Evolutionary conservation across 306 rosid genomes (phyloP).

Genomic region (Malus orientalis): DNA sequence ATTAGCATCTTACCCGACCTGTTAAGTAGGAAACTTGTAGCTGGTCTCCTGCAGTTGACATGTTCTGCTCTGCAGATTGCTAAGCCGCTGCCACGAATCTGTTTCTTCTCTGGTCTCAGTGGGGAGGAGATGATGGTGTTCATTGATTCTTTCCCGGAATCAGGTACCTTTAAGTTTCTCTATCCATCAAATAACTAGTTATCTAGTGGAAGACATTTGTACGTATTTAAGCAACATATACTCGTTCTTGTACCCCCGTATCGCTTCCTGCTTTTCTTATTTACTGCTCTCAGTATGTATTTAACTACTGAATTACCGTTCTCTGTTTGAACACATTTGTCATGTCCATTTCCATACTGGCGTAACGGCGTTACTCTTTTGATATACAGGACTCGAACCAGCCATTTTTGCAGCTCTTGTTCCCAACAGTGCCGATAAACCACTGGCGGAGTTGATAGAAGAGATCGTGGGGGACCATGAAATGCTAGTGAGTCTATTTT

Average conservation of each 20-base stretch:
- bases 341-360: background rate
- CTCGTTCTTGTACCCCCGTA: no score
- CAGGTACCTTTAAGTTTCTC: slow-evolving; percentile 37
- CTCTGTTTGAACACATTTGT: background rate
- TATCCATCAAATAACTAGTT: background rate
- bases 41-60: background rate
- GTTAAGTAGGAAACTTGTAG: background rate
- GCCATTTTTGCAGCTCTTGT: slow-evolving; percentile 91
- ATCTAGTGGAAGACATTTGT: no score
- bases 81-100: slow-evolving; percentile 75
- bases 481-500: slow-evolving; percentile 46
- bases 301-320: no score
- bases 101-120: slow-evolving; percentile 84
- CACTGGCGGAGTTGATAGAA: slow-evolving; percentile 59
- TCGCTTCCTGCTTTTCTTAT: no score
- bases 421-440: slow-evolving; percentile 81
- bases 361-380: background rate
- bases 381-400: slow-evolving; percentile 60
- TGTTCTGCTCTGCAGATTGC: slow-evolving; percentile 49
- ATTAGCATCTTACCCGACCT: background rate
- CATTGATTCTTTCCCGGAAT: slow-evolving; percentile 79
- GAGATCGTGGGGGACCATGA: slow-evolving; percentile 85
- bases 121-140: slow-evolving; percentile 98
- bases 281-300: no score
- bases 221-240: no score